phyloP scores from a whole-genome alignment of 345 rosid species.

The Gossypioides kirkii region DNA sequence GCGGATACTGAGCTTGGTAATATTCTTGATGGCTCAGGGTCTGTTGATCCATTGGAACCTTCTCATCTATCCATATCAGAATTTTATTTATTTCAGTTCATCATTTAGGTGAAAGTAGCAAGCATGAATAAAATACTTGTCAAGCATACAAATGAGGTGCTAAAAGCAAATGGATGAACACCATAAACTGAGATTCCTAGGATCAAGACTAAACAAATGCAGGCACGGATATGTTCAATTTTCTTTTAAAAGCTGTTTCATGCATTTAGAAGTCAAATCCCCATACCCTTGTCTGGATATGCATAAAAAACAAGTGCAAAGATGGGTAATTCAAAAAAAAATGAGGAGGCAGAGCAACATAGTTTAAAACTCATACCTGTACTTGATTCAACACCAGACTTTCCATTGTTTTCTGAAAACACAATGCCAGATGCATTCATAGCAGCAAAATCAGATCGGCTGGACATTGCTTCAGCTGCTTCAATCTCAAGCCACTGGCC shows the following conservation, averaged over 20 bases:
- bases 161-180: not conserved
- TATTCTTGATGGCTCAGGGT: constrained; percentile 52
- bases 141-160: constrained; percentile 6
- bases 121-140: not conserved
- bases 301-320: not conserved
- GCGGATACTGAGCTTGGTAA: constrained; percentile 73
- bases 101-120: constrained; percentile 10
- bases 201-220: not conserved
- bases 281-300: not conserved
- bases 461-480: constrained; percentile 59
- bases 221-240: not conserved
- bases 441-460: constrained; percentile 49
- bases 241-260: not conserved
- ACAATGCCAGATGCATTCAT: constrained; percentile 62
- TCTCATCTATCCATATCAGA: constrained; percentile 44
- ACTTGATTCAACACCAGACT: constrained; percentile 30
- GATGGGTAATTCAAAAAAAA: too few species aligned
- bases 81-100: constrained; percentile 8
- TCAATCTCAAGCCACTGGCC: constrained; percentile 94
- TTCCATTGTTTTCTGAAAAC: constrained; percentile 50
- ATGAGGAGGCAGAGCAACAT: too few species aligned
- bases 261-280: not conserved
- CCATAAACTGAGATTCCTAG: not conserved
- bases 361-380: constrained; percentile 28
- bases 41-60: constrained; percentile 49